Evolutionary conservation across 2,329 filamentous ascomycete species (phyloP).

Genomic region (Byssothecium circinans): DNA sequence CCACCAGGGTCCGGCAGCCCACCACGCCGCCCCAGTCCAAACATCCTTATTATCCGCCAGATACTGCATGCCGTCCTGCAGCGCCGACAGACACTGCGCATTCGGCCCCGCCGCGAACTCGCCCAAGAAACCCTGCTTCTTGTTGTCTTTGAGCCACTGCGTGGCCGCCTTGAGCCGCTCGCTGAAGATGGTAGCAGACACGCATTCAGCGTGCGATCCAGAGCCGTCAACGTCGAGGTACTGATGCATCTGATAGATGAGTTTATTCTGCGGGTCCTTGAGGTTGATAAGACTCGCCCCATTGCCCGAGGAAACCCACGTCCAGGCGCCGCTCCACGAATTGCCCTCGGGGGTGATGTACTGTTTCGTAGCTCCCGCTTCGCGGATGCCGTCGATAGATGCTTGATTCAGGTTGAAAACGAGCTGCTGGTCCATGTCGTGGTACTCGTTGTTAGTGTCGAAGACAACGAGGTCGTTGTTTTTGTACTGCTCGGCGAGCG

Average conservation of each 20-base stretch:
- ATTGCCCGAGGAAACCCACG: slow-evolving; percentile 55
- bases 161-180: slow-evolving; percentile 57
- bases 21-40: slow-evolving; percentile 58
- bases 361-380: slow-evolving; percentile 51
- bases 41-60: slow-evolving; percentile 54
- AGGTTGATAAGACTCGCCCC: slow-evolving; percentile 49
- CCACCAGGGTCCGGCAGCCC: slow-evolving; percentile 60
- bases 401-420: slow-evolving; percentile 53
- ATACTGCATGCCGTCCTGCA: slow-evolving; percentile 54
- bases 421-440: slow-evolving; percentile 48
- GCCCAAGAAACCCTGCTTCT: slow-evolving; percentile 56
- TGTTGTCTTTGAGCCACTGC: slow-evolving; percentile 56
- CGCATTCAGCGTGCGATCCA: slow-evolving; percentile 55
- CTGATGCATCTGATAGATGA: slow-evolving; percentile 65
- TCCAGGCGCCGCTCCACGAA: slow-evolving; percentile 50
- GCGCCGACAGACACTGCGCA: slow-evolving; percentile 51
- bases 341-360: slow-evolving; percentile 65
- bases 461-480: slow-evolving; percentile 49
- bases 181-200: slow-evolving; percentile 56
- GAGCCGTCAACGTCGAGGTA: slow-evolving; percentile 61
- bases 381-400: slow-evolving; percentile 50
- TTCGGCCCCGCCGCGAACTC: slow-evolving; percentile 60
- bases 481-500: slow-evolving; percentile 44
- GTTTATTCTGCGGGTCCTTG: slow-evolving; percentile 56
- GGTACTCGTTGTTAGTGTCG: slow-evolving; percentile 53